Evolutionary conservation across 768 basidiomycete genomes (phyloP), one percentile per base, ranked within the genome.

Genomic region (Lyophyllum decastes): DNA sequence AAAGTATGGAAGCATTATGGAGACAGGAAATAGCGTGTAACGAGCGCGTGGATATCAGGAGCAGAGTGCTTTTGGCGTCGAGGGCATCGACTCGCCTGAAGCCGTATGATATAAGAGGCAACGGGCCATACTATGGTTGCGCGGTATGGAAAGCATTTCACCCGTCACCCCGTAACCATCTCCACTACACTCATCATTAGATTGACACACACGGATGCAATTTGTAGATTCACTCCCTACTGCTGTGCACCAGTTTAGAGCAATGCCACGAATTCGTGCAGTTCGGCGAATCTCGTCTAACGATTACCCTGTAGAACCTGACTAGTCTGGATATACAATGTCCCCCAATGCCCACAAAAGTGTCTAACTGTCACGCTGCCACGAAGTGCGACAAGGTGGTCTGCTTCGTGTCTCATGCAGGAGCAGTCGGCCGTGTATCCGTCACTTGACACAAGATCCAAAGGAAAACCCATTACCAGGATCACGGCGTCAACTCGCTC

Each of bases 401-500:
- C 35, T 12, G 11, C 16, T 38, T 11, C 35, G 5, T 38, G 8
- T 38, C 30, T 38, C 8, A 17, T 38, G 35, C 35, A n/a, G 40
- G 19, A n/a, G n/a, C 40, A 16, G 40, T 17, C 19, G 40, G 30
- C 30, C 30, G 30, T 10, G 14, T 26, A 5, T 47, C 16, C 46
- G 16, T 24, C 4, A 9, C 46, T 9, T 10, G 16, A 25, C 25
- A 12, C 24, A 47, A 27, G 14, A 16, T 47, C 46, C 30, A 5
- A 30, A 47, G 17, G 25, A 47, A 27, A 27, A 16, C 16, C 24
- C 25, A 47, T 24, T 12, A 17, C 16, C 17, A 48, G 30, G 17
- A 30, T n/a, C 27, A 30, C n/a, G 46, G 46, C 27, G 7, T 58
- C 46, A 63, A 25, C 54, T 56, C 22, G 63, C 64, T 48, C 84